These are phyloP conservation scores for Mycena latifolia DNA, from an alignment of 768 basidiomycete genomes.

Conservation along the genomic window DNA sequence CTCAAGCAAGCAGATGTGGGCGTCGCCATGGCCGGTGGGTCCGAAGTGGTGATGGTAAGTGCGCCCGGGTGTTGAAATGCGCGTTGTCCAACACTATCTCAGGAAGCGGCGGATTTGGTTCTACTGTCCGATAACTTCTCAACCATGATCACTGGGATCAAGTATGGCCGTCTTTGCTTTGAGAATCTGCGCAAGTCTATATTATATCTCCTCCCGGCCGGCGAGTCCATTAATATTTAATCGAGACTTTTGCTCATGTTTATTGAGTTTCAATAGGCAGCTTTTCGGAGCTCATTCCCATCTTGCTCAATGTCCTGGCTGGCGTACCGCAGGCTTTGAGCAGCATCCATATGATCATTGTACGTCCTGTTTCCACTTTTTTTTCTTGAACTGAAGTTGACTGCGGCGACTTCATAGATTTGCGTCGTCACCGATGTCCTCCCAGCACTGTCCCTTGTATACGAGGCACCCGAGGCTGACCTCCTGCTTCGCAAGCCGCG, in stretches of 20 bases:
- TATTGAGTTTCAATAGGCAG: conserved; percentile 38
- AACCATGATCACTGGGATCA: conserved; percentile 71
- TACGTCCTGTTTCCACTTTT: conserved; percentile 42
- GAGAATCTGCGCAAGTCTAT: conserved; percentile 73
- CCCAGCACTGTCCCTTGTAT: conserved; percentile 65
- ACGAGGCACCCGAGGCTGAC: conserved; percentile 73
- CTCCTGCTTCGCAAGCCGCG: conserved; percentile 67
- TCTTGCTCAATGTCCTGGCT: conserved; percentile 60
- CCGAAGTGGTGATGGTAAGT: conserved; percentile 58
- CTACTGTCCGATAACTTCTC: conserved; percentile 72
- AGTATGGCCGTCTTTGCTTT: conserved; percentile 75
- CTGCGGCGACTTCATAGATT: conserved; percentile 55
- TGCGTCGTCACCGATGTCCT: conserved; percentile 70
- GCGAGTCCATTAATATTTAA: conserved; percentile 55
- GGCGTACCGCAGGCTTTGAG: conserved; percentile 52
- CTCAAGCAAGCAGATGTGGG: conserved; percentile 73
- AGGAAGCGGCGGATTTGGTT: conserved; percentile 73
- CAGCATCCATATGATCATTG: conserved; percentile 56
- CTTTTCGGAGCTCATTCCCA: conserved; percentile 74
- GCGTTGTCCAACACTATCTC: not conserved
- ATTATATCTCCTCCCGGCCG: conserved; percentile 63
- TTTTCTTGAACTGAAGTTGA: not conserved
- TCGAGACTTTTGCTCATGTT: not conserved
- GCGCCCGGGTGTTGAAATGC: too few relatives aligned
- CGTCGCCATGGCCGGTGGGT: conserved; percentile 68